Evolutionary conservation across 179 eudicot genomes (phyloP).

Genomic region (Corrigiola litoralis): DNA sequence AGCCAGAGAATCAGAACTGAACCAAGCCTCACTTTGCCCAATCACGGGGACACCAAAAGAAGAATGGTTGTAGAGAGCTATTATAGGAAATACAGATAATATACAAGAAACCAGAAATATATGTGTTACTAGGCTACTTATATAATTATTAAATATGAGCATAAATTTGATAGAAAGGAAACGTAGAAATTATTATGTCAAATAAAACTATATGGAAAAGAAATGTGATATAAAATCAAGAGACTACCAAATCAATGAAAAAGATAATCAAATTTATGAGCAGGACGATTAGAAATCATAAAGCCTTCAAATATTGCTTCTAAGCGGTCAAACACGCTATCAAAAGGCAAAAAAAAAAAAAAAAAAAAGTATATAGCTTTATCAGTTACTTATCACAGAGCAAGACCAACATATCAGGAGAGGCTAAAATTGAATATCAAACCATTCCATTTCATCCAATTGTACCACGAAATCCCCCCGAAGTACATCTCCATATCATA

Average conservation of each 20-base stretch:
- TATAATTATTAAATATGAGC: conserved; percentile 20
- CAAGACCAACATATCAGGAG: no score
- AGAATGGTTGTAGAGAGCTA: conserved; percentile 86
- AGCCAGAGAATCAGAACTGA: conserved; percentile 65
- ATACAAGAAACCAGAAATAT: conserved; percentile 30
- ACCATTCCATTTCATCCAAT: no score
- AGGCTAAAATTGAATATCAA: no score
- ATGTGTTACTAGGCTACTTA: conserved; percentile 36
- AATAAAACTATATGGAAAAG: neutral
- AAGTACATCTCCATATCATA: no score
- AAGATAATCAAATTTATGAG: neutral
- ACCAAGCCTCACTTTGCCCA: conserved; percentile 97
- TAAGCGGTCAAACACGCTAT: neutral
- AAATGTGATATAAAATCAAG: neutral
- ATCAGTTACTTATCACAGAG: no score
- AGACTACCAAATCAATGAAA: neutral
- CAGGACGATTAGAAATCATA: neutral
- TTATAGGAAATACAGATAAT: conserved; percentile 56
- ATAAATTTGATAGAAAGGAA: conserved; percentile 20
- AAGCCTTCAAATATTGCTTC: neutral
- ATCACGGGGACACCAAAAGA: conserved; percentile 61
- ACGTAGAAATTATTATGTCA: conserved; percentile 11
- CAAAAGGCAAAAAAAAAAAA: neutral
- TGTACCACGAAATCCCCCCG: no score
- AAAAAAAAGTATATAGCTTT: no score